These are phyloP conservation scores for Pythium aquatile DNA, from an alignment of 352 stramenopile species.

Conservation along the genomic window DNA sequence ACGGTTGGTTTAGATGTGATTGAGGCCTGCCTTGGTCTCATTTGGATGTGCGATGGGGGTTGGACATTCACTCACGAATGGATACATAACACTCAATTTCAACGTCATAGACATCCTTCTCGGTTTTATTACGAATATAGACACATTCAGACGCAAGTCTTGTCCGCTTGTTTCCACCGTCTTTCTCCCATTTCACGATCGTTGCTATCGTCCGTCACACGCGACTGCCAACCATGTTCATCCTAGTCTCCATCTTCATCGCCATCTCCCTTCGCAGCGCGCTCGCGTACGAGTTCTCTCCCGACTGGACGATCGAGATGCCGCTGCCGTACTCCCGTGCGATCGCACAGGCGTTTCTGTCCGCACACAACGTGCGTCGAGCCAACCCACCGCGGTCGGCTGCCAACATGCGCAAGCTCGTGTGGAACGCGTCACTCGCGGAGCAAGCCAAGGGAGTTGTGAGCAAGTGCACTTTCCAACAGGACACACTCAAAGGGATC, in stretches of 20 bases:
- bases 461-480: conserved; percentile 11
- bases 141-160: too few species aligned
- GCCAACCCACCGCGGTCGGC: conserved; percentile 10
- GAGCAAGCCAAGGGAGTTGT: conserved; percentile 1
- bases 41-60: too few species aligned
- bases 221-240: neutral
- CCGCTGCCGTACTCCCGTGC: conserved; percentile 21
- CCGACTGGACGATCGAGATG: conserved; percentile 23
- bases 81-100: too few species aligned
- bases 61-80: too few species aligned
- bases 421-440: conserved; percentile 21
- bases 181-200: too few species aligned
- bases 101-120: too few species aligned
- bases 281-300: conserved; percentile 18
- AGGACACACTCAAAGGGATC: conserved; percentile 17
- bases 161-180: too few species aligned
- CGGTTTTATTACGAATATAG: too few species aligned
- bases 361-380: conserved; percentile 18
- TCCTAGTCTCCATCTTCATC: neutral
- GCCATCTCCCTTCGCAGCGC: neutral
- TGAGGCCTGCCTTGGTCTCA: too few species aligned
- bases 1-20: too few species aligned
- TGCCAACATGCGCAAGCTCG: conserved; percentile 25
- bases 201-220: too few species aligned
- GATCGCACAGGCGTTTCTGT: conserved; percentile 21